Conservation (phyloP, 306 rosid species). For the Begonia loranthoides region DNA sequence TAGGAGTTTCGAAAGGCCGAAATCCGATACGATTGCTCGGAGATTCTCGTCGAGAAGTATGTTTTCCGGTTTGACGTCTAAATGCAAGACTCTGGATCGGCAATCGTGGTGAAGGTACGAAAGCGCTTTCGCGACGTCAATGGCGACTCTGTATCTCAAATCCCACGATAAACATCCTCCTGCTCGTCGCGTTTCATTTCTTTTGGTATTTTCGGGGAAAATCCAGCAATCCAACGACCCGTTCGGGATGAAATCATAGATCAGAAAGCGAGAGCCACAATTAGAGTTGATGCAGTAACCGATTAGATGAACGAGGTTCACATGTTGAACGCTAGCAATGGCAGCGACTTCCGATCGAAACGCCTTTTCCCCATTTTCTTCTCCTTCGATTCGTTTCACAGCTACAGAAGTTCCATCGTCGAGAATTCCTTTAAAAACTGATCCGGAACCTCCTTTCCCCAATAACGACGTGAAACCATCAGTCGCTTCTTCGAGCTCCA, state of each 20-base stretch:
- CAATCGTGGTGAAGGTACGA: slow-evolving; percentile 81
- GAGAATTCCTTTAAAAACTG: slow-evolving; percentile 71
- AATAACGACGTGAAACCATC: slow-evolving; percentile 42
- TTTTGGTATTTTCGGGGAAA: slow-evolving; percentile 20
- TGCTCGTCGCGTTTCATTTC: neutral
- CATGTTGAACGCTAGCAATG: slow-evolving; percentile 76
- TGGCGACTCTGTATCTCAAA: slow-evolving; percentile 46
- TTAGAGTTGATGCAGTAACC: slow-evolving; percentile 47
- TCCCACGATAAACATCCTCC: slow-evolving; percentile 69
- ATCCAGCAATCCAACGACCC: slow-evolving; percentile 86
- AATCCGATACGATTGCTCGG: slow-evolving; percentile 50
- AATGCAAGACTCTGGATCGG: slow-evolving; percentile 58
- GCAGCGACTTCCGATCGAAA: slow-evolving; percentile 86
- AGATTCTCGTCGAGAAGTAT: slow-evolving; percentile 64
- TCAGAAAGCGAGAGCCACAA: slow-evolving; percentile 43
- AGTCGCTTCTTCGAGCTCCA: slow-evolving; percentile 78
- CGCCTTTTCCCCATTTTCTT: slow-evolving; percentile 58
- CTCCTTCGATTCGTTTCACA: slow-evolving; percentile 50
- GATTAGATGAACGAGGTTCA: slow-evolving; percentile 54
- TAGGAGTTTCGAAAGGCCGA: slow-evolving; percentile 71
- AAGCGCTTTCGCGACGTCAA: slow-evolving; percentile 69
- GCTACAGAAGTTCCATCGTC: slow-evolving; percentile 71
- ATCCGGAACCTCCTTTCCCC: slow-evolving; percentile 70
- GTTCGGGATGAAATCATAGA: slow-evolving; percentile 57
- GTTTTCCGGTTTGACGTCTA: slow-evolving; percentile 93